Evolutionary conservation across 148 eudicot genomes (phyloP), one percentile per base, ranked within the genome.

Genomic region (Simmondsia chinensis): DNA sequence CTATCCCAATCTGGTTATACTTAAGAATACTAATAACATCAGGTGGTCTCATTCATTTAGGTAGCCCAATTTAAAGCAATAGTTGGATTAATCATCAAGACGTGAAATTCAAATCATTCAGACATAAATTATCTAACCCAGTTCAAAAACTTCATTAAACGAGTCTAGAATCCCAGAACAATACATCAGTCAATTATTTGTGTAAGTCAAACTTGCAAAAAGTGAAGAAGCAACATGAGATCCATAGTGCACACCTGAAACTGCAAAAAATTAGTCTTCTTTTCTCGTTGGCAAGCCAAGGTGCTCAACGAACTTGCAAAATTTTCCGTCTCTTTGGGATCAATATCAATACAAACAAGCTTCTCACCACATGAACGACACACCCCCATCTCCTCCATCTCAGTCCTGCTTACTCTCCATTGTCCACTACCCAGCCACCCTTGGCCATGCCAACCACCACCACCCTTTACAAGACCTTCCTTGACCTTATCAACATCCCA

Each of bases 361-460:
- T 81, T 73, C 69, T 89, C 97, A 6, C 75, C 54, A 61, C 97
- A 89, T 0, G 75, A 69, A 14, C 60, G 35, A 64, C 97, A 89
- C 7, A 69, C 66, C 13, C 97, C 97, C 2, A 12, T 46, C 57
- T 70, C 63, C 42, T 79, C 71, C 64, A 89, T 72, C 43, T 64
- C 63, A 3, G 95, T 70, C 71, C 75, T 76, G 25, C 50, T 64
- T 17, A 85, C 85, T 35, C 48, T 72, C 97, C 97, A 89, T 20
- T 74, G 65, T 50, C 97, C 95, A 40, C 50, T 82, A 33, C 97
- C 97, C 37, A 89, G 66, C 97, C 97, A 89, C 46, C 97, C 97
- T 70, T 81, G 82, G 10, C 95, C 95, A 34, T 89, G 97, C 93
- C 95, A 89, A 28, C 97, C 97, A 14, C 97, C 97, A n/a, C 97